Evolutionary conservation across 2,329 filamentous ascomycete species (phyloP).

Genomic region (Zasmidium cellare): DNA sequence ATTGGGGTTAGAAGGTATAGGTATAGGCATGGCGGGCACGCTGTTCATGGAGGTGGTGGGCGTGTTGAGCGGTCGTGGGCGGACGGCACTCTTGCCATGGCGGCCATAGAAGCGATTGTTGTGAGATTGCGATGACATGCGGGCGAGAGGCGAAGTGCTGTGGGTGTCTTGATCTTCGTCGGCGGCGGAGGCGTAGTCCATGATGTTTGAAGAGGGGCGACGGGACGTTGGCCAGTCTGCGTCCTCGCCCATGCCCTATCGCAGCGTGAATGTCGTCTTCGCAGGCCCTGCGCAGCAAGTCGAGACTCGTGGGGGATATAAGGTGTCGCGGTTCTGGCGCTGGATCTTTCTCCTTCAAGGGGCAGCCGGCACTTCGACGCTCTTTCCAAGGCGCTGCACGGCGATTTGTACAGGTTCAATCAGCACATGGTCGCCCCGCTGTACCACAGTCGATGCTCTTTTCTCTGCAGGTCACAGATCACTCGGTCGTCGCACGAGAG

Average conservation of each 20-base stretch:
- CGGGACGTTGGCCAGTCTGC: conserved; percentile 20
- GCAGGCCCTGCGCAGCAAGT: not conserved
- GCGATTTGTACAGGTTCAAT: not conserved
- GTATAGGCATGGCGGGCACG: conserved; percentile 44
- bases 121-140: conserved; percentile 33
- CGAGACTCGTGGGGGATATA: too few species aligned
- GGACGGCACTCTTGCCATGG: conserved; percentile 38
- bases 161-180: conserved; percentile 19
- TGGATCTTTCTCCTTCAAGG: not conserved
- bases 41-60: conserved; percentile 25
- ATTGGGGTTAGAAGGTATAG: conserved; percentile 44
- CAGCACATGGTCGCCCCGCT: not conserved
- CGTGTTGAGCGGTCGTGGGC: conserved; percentile 49
- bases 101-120: conserved; percentile 34
- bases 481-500: not conserved
- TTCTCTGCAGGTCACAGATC: not conserved
- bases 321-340: too few species aligned
- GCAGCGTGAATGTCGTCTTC: not conserved
- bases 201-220: conserved; percentile 27
- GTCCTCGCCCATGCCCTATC: not conserved
- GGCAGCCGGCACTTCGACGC: not conserved
- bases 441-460: not conserved
- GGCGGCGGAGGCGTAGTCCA: conserved; percentile 30
- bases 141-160: conserved; percentile 26
- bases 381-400: not conserved